A percentile compares a stretch with the other conserved stretches of the same genome.
Conservation (phyloP, 2,329 filamentous ascomycete species). For the Ophiostoma himal-ulmi region DNA sequence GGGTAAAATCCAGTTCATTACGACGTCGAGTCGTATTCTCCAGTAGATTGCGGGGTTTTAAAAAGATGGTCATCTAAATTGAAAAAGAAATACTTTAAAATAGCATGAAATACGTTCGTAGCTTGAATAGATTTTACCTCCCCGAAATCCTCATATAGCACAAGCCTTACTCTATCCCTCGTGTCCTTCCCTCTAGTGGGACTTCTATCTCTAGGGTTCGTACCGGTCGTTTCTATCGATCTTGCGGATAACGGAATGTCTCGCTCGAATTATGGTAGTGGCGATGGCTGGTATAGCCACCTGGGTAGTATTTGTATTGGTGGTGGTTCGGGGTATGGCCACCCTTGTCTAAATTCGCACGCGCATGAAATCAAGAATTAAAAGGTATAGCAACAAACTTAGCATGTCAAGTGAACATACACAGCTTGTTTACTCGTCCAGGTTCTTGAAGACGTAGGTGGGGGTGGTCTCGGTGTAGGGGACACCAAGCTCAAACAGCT, state of each 20-base stretch:
- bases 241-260: neutral
- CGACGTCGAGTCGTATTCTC: too few relatives aligned
- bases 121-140: neutral
- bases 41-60: neutral
- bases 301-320: neutral
- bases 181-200: neutral
- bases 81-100: neutral
- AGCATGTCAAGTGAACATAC: neutral
- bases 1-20: too few relatives aligned
- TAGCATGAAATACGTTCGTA: neutral
- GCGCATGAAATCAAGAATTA: constrained; percentile 7
- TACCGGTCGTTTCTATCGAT: neutral
- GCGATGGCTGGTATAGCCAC: neutral
- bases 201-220: neutral
- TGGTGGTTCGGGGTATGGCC: constrained; percentile 1
- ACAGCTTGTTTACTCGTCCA: constrained; percentile 33
- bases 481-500: constrained; percentile 90
- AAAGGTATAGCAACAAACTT: neutral
- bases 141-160: neutral
- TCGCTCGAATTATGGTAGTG: neutral
- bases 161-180: neutral
- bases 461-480: constrained; percentile 66
- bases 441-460: constrained; percentile 60
- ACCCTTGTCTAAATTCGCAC: constrained; percentile 5
- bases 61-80: neutral